These are phyloP conservation scores for Candida germanica DNA, from an alignment of 805 yeast genomes.

Conservation along the genomic window DNA sequence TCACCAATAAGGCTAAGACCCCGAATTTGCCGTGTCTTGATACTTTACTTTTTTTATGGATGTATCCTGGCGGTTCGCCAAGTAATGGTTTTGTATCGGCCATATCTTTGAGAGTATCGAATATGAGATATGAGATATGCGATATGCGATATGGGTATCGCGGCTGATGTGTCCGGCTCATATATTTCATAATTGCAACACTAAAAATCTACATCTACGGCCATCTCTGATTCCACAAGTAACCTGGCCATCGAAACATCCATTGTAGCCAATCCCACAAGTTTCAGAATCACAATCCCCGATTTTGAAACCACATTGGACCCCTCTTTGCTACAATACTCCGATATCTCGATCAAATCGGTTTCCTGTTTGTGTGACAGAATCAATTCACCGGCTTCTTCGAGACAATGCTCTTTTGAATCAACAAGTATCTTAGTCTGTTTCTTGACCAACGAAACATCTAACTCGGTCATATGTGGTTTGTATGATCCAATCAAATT, in stretches of 20 bases:
- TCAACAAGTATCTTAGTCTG: slow-evolving; percentile 54
- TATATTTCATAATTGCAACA: too few species aligned
- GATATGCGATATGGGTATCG: too few species aligned
- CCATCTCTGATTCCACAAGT: slow-evolving; percentile 26
- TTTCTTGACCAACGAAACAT: slow-evolving; percentile 35
- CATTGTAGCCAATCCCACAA: slow-evolving; percentile 66
- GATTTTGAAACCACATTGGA: not conserved
- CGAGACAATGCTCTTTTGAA: slow-evolving; percentile 51
- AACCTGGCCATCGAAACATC: slow-evolving; percentile 52
- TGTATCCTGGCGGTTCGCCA: slow-evolving; percentile 3
- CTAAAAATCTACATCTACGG: not conserved
- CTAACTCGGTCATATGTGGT: slow-evolving; percentile 66
- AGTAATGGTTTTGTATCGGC: slow-evolving; percentile 4
- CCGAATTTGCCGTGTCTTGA: too few species aligned
- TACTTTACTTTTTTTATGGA: too few species aligned
- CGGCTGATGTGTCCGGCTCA: too few species aligned
- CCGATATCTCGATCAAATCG: slow-evolving; percentile 48
- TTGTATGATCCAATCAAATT: slow-evolving; percentile 66
- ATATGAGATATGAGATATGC: too few species aligned
- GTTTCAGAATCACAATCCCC: slow-evolving; percentile 47
- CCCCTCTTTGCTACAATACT: slow-evolving; percentile 23
- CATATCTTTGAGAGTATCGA: too few species aligned
- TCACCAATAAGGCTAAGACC: slow-evolving; percentile 1
- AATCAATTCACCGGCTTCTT: slow-evolving; percentile 66
- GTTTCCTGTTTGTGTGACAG: slow-evolving; percentile 33